These are phyloP conservation scores for Aphanomyces euteiches DNA, from an alignment of 352 stramenopile genomes.

Conservation along the genomic window DNA sequence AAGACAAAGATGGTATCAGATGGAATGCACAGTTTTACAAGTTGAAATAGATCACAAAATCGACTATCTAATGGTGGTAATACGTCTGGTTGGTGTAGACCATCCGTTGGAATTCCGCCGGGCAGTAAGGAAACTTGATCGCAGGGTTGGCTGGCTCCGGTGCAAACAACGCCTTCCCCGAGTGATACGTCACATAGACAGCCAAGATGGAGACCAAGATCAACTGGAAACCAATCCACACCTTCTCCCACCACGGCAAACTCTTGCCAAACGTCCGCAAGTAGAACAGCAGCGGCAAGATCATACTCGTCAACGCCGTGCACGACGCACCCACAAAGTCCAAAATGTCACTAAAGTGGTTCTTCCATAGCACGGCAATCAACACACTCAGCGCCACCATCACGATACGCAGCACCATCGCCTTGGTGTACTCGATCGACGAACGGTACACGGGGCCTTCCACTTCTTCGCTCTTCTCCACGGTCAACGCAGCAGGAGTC, in stretches of 20 bases:
- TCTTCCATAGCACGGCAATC: slow-evolving; percentile 51
- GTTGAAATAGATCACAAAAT: no score
- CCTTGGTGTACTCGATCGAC: slow-evolving; percentile 23
- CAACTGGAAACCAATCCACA: slow-evolving; percentile 30
- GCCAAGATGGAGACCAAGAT: slow-evolving; percentile 31
- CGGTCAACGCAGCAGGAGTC: slow-evolving; percentile 9
- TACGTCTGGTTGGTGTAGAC: slow-evolving; percentile 41
- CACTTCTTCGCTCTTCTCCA: neutral
- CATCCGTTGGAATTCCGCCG: slow-evolving; percentile 33
- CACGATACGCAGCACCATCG: slow-evolving; percentile 26
- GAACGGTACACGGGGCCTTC: slow-evolving; percentile 8
- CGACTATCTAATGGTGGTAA: slow-evolving; percentile 19
- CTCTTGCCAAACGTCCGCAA: slow-evolving; percentile 35
- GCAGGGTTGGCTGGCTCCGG: neutral
- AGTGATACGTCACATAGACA: slow-evolving; percentile 37
- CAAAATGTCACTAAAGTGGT: slow-evolving; percentile 33
- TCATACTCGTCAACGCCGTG: slow-evolving; percentile 37
- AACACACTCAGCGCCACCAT: slow-evolving; percentile 47
- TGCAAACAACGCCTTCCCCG: slow-evolving; percentile 37
- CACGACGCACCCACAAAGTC: slow-evolving; percentile 37
- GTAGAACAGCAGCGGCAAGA: slow-evolving; percentile 37
- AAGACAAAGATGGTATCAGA: no score
- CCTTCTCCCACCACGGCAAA: slow-evolving; percentile 32
- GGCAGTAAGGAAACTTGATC: slow-evolving; percentile 44
- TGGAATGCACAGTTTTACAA: no score